Conservation (phyloP, 1,139 yeast genomes). For the Nakaseomyces uthaithaninus region DNA sequence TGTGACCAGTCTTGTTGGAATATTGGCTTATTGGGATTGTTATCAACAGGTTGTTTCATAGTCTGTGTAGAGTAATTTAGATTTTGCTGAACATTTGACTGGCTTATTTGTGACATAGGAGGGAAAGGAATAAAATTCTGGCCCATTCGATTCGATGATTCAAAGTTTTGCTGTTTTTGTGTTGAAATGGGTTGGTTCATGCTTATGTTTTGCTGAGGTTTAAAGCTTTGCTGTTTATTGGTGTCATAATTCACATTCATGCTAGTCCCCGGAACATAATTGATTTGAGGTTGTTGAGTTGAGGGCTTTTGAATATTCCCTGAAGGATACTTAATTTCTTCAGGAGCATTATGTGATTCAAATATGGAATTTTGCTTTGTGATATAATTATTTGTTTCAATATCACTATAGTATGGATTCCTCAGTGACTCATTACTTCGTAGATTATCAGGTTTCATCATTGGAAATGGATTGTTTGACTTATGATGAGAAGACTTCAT, state of each 20-base stretch:
- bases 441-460: slow-evolving; percentile 16
- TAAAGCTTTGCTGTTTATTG: slow-evolving; percentile 10
- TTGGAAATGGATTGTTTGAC: slow-evolving; percentile 32
- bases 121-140: slow-evolving; percentile 4
- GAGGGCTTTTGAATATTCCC: not conserved
- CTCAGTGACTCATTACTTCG: not conserved
- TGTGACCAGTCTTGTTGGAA: too few relatives aligned
- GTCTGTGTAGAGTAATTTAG: too few relatives aligned
- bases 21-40: slow-evolving; percentile 5
- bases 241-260: slow-evolving; percentile 7
- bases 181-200: not conserved
- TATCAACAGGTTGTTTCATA: too few relatives aligned
- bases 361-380: not conserved
- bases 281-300: not conserved
- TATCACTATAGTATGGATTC: not conserved
- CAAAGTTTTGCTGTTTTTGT: slow-evolving; percentile 7
- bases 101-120: slow-evolving; percentile 5
- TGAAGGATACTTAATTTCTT: not conserved
- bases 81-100: slow-evolving; percentile 6
- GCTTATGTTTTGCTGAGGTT: slow-evolving; percentile 3
- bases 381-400: not conserved
- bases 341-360: not conserved
- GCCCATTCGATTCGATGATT: not conserved
- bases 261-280: slow-evolving; percentile 2
- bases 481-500: slow-evolving; percentile 24